Conservation (phyloP, 1,139 yeast species). For the Hansenula lynferdii region DNA sequence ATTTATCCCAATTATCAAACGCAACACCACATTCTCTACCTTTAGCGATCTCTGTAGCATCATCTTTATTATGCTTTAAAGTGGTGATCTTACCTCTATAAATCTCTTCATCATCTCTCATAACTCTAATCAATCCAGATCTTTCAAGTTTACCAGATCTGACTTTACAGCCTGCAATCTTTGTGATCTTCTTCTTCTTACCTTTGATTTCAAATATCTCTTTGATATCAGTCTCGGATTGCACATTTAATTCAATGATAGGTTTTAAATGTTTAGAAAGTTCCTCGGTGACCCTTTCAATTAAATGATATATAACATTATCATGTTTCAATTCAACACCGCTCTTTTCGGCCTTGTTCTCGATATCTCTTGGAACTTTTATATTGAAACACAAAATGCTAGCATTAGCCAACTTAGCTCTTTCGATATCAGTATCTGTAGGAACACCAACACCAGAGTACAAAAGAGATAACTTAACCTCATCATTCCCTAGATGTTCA, state of each 20-base stretch:
- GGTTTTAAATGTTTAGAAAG: slow-evolving; percentile 63
- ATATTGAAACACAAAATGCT: slow-evolving; percentile 76
- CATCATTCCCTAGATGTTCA: slow-evolving; percentile 78
- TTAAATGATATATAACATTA: slow-evolving; percentile 80
- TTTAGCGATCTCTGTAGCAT: slow-evolving; percentile 69
- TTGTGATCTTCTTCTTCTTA: slow-evolving; percentile 43
- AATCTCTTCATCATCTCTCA: slow-evolving; percentile 47
- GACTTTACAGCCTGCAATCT: slow-evolving; percentile 91
- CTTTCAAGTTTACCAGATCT: slow-evolving; percentile 61
- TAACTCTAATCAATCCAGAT: slow-evolving; percentile 56
- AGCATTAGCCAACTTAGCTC: slow-evolving; percentile 76
- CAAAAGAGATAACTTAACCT: slow-evolving; percentile 64
- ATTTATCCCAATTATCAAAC: slow-evolving; percentile 64
- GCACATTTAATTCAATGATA: slow-evolving; percentile 57
- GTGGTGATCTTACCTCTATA: slow-evolving; percentile 69
- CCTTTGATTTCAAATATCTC: slow-evolving; percentile 67
- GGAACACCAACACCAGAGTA: slow-evolving; percentile 82
- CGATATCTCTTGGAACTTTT: slow-evolving; percentile 60
- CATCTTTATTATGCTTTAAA: slow-evolving; percentile 80
- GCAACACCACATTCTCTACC: slow-evolving; percentile 90
- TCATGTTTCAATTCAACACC: slow-evolving; percentile 62
- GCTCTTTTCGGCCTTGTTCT: slow-evolving; percentile 51
- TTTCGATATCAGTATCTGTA: slow-evolving; percentile 73
- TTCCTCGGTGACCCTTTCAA: slow-evolving; percentile 74
- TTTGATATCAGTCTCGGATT: slow-evolving; percentile 66